phyloP scores from a whole-genome alignment of 176 grass and related monocot species.

The Oryza glaberrima region DNA sequence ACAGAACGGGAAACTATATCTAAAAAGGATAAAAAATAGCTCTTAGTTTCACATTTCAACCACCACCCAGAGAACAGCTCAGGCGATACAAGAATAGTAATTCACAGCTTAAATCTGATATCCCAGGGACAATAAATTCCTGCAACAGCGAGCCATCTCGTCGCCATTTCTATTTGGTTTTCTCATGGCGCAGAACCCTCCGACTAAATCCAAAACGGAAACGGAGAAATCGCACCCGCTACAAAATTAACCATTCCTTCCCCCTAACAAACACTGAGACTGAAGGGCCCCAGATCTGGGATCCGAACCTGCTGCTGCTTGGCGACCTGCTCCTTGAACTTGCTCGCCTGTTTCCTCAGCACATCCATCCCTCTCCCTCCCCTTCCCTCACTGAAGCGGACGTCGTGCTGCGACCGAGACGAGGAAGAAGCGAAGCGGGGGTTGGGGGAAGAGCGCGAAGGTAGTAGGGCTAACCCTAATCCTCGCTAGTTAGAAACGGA shows the following conservation, averaged over 20 bases:
- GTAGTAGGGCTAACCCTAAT: no score
- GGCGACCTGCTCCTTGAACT: constrained; percentile 93
- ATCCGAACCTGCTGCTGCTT: constrained; percentile 89
- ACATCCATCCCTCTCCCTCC: constrained; percentile 56
- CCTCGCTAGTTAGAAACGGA: no score
- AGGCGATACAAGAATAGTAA: neutral
- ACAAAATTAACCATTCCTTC: no score
- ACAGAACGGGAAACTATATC: neutral
- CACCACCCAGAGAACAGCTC: neutral
- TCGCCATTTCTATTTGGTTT: neutral
- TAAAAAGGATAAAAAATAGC: neutral
- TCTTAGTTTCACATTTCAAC: neutral
- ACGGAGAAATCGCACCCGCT: neutral
- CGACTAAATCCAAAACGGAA: neutral
- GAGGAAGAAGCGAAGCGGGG: neutral
- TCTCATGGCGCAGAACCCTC: neutral
- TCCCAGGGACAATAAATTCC: constrained; percentile 1
- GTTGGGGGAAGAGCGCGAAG: neutral
- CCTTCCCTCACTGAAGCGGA: neutral
- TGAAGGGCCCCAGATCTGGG: constrained; percentile 4
- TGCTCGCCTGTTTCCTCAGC: constrained; percentile 92
- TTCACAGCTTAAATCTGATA: constrained; percentile 10
- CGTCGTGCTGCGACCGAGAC: neutral
- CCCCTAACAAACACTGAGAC: neutral
- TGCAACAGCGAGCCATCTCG: neutral